Evolutionary conservation across 148 eudicot genomes (phyloP).

Genomic region (Amaranthus hypochondriacus): DNA sequence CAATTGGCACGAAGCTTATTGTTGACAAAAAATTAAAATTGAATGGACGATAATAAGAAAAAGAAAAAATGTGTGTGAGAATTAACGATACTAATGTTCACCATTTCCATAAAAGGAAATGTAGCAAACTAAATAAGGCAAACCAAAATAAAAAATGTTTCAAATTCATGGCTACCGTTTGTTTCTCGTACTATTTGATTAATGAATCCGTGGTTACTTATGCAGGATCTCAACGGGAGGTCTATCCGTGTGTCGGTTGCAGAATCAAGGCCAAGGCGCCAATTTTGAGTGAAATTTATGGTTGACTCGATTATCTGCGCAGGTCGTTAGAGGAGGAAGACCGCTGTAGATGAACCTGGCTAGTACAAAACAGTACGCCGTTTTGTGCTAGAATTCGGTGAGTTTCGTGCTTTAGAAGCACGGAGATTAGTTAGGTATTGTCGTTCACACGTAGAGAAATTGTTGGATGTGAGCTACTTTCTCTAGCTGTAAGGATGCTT

Average conservation of each 20-base stretch:
- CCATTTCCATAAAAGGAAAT: too few relatives aligned
- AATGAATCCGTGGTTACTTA: background rate
- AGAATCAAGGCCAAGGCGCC: constrained; percentile 69
- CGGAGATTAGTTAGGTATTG: background rate
- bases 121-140: too few relatives aligned
- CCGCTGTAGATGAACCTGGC: constrained; percentile 11
- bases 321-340: constrained; percentile 18
- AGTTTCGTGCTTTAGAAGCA: constrained; percentile 2
- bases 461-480: background rate
- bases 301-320: constrained; percentile 1
- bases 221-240: constrained; percentile 84
- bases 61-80: too few relatives aligned
- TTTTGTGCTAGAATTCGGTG: constrained; percentile 3
- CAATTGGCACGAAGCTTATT: too few relatives aligned
- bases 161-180: background rate
- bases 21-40: too few relatives aligned
- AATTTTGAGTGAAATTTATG: constrained; percentile 32
- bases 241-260: constrained; percentile 74
- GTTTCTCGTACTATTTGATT: background rate
- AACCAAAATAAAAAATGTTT: background rate
- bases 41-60: too few relatives aligned
- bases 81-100: too few relatives aligned
- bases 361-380: background rate
- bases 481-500: constrained; percentile 12
- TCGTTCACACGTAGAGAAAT: constrained; percentile 1